Evolutionary conservation across 345 rosid species (phyloP), one percentile per base, ranked within the genome.

Genomic region (Pseudoturritis turrita): DNA sequence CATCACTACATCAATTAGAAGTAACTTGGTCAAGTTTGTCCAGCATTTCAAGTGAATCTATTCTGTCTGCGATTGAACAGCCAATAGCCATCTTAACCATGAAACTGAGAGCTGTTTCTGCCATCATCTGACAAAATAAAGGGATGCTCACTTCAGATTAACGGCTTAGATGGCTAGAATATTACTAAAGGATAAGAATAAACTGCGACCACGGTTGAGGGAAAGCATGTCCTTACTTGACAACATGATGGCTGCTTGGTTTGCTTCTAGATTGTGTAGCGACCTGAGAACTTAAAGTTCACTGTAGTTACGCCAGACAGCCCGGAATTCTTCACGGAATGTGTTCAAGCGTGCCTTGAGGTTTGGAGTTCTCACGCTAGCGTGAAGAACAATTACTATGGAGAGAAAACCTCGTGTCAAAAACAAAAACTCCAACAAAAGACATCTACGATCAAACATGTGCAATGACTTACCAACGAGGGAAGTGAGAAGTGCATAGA

Each of bases 221-320:
- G 33, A 45, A 50, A 28, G 7, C 39, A 47, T 39, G 14, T 19
- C 54, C 44, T 66, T 66, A 66, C 78, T 19, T 75, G 70, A 62
- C 73, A 41, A 49, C 33, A 56, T 49, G 36, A 74, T 15, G 8
- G 44, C 64, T 68, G 49, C 23, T 45, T 25, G 10, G 10, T 58
- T 49, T 40, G 71, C 67, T 63, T 29, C 65, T 11, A 18, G 29
- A 43, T 65, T 43, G 26, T 35, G 29, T 15, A 9, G 62, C 6
- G 18, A 13, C 52, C 44, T n/a, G 54, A 51, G 26, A n/a, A 52
- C 36, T 72, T 21, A 77, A 33, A 77, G 25, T 43, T 77, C 80
- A 15, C 80, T 71, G 68, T 77, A 77, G 73, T 77, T 77, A 6
- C 80, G 80, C 80, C 80, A 77, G 40, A 77, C 80, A 43, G 80